phyloP scores from a whole-genome alignment of 768 basidiomycete genomes.

The Hirschioporus abietinus region DNA sequence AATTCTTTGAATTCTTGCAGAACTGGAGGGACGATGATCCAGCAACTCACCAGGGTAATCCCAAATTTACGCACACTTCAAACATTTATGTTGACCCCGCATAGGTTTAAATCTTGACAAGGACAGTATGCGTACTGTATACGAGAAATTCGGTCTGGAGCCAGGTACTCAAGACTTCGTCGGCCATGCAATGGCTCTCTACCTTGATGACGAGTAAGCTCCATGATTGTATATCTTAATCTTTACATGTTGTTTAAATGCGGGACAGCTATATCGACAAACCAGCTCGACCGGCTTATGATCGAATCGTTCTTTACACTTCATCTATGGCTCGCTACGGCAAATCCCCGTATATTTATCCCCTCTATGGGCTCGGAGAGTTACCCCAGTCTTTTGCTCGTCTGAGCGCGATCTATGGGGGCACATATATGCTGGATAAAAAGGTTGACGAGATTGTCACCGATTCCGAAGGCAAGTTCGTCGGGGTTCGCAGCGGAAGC shows the following conservation, averaged over 20 bases:
- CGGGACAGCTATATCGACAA: slow-evolving; percentile 80
- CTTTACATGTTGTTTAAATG: slow-evolving; percentile 8
- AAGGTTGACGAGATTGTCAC: slow-evolving; percentile 86
- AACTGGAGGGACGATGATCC: slow-evolving; percentile 93
- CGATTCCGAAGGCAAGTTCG: slow-evolving; percentile 80
- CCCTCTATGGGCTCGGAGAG: slow-evolving; percentile 96
- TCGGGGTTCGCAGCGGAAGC: slow-evolving; percentile 82
- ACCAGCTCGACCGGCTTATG: slow-evolving; percentile 83
- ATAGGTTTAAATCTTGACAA: slow-evolving; percentile 83
- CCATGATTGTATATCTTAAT: not conserved
- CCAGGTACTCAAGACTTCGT: slow-evolving; percentile 98
- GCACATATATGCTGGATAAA: slow-evolving; percentile 99
- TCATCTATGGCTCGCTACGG: slow-evolving; percentile 99
- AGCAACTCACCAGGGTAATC: slow-evolving; percentile 88
- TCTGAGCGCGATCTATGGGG: slow-evolving; percentile 96
- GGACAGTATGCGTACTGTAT: slow-evolving; percentile 90
- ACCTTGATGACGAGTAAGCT: slow-evolving; percentile 93
- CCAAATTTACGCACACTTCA: not conserved
- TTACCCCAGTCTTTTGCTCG: slow-evolving; percentile 98
- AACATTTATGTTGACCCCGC: slow-evolving; percentile 7
- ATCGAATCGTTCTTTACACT: slow-evolving; percentile 96
- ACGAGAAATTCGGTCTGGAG: slow-evolving; percentile 96
- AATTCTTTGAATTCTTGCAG: slow-evolving; percentile 97
- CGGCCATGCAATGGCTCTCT: slow-evolving; percentile 98
- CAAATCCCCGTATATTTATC: slow-evolving; percentile 99